Evolutionary conservation across 2,329 filamentous ascomycete species (phyloP), one percentile per base, ranked within the genome.

Genomic region (Verruconis gallopava): DNA sequence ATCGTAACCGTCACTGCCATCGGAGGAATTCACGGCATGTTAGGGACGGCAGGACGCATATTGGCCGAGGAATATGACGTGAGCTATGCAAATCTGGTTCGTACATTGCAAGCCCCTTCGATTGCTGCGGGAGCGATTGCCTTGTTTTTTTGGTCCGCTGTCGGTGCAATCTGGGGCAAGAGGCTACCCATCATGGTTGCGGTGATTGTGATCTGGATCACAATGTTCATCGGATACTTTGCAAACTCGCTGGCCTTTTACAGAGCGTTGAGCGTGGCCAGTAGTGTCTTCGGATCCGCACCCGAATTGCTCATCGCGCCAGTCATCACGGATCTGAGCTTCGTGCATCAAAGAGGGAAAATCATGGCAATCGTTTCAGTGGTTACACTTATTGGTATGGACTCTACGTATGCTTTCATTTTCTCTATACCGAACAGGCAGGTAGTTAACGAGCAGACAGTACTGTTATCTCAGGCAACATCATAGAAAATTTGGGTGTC

Each of bases 391-490:
- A 36, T 40, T 22, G 42, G 42, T 6, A 21, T 15, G 6, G 42
- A 44, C 18, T 22, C 36, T 21, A 40, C 21, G 37, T 20, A 15
- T 25, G 40, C 15, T 19, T 18, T n/a, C 3, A 25, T n/a, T 4
- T 4, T 2, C 13, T 3, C 12, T 6, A 34, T 12, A 9, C 11
- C 14, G 5, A 9, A 19, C 21, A 38, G n/a, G n/a, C n/a, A 5
- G 11, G 9, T 13, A 30, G 20, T 15, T 25, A 21, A 21, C 9
- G 13, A 5, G 18, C 21, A 36, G 21, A 22, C 28, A 62, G 64
- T 4, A 63, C 66, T 52, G 59, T 64, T 6, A 64, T 68, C 38
- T 57, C 64, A 1, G 56, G 58, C 11, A 58, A 57, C 44, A 60
- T 61, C 43, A 60, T 62, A 42, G 51, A 59, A 40, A 51, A 49